Base-by-base conservation (phyloP, 108 stramenopile species). In the Pseudonitzschia delicatissima region DNA sequence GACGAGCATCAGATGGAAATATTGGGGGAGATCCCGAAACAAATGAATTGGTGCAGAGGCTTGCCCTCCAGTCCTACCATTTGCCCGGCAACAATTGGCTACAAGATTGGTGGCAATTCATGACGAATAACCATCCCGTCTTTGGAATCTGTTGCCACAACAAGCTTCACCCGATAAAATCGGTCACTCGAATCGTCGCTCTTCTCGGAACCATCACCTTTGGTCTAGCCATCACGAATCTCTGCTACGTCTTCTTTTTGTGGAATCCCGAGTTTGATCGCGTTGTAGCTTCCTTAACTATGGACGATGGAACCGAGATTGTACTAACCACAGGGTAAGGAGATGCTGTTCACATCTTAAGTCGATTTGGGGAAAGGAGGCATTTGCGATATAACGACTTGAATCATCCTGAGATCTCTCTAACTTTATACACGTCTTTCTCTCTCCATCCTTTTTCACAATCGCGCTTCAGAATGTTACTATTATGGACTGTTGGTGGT, bases 61-160 rank as follows among this genome's bases (percentile, higher is more conserved):
- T 90, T 47, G 84, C 85, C 6, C 32, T 32, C 3, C 79, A 85
- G 49, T 59, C 79, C 39, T 86, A 81, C 69, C 89, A 91, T 60
- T 65, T 91, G 49, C 82, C 81, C 25, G 82, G 82, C 18, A 80
- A 81, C 49, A 57, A 64, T 5, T 92, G 81, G 75, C 64, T 67
- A 4, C 70, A 81, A 57, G 93, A 94, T 60, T 88, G 86, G 86
- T 45, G 78, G 9, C 86, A 87, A 55, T 94, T 78, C 48, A 74
- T 89, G 63, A 49, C 47, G 26, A 94, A 91, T 69, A 89, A 83
- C 39, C 93, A 94, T 74, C 90, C 90, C 8, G 31, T 94, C n/a
- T 85, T 91, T 69, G 87, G 89, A 33, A 73, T 91, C 0, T 94
- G 82, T 36, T 84, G 64, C 51, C 78, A 87, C 57, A 85, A 91